Evolutionary conservation across 768 basidiomycete species (phyloP).

Genomic region (Pleurotus citrinopileatus): DNA sequence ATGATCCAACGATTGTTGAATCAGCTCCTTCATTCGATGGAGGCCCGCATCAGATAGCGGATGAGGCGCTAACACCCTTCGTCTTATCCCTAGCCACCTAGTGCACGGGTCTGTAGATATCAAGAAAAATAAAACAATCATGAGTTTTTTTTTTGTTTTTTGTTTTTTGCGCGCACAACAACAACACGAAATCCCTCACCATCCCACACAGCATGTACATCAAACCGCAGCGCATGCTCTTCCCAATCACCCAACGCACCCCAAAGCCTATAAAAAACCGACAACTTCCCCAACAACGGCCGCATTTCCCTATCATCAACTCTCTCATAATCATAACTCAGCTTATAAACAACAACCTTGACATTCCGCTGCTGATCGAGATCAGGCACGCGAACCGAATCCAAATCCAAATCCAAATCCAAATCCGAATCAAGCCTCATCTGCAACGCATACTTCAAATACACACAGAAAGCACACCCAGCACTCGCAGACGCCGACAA

Average conservation of each 20-base stretch:
- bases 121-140: background rate
- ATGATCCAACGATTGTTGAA: background rate
- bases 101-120: background rate
- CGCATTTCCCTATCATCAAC: background rate
- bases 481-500: background rate
- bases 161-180: no score
- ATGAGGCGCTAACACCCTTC: background rate
- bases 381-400: no score
- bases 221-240: background rate
- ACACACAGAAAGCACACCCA: background rate
- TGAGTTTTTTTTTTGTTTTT: no score
- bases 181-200: background rate
- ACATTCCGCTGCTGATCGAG: no score
- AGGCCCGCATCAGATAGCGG: background rate
- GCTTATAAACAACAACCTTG: background rate
- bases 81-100: background rate
- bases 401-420: no score
- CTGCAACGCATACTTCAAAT: background rate
- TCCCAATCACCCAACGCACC: background rate
- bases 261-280: background rate
- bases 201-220: background rate
- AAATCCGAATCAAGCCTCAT: background rate
- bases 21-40: background rate
- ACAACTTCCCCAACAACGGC: background rate
- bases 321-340: background rate